These are phyloP conservation scores for Omphalotus guepiniiformis DNA, from an alignment of 768 basidiomycete species.

Conservation along the genomic window DNA sequence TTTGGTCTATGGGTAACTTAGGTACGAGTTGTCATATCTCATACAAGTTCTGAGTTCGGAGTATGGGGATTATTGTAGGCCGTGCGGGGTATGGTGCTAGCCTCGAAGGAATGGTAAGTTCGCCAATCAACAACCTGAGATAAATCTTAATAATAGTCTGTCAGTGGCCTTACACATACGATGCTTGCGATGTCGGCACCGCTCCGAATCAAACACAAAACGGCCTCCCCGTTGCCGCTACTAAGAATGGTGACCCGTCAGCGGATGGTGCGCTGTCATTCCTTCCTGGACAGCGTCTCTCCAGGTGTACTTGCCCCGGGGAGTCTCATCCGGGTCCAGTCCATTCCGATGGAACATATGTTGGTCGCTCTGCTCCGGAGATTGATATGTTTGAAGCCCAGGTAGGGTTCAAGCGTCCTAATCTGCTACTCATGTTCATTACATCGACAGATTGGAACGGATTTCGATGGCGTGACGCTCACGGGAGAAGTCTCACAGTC, in stretches of 20 bases:
- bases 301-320: conserved; percentile 82
- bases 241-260: conserved; percentile 52
- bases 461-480: conserved; percentile 25
- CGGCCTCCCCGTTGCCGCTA: conserved; percentile 57
- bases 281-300: conserved; percentile 84
- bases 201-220: conserved; percentile 76
- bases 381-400: conserved; percentile 90
- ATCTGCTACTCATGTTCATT: conserved; percentile 12
- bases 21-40: conserved; percentile 31
- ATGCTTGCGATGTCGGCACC: conserved; percentile 92
- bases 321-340: conserved; percentile 88
- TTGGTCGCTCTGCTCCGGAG: conserved; percentile 82
- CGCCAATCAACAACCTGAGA: neutral
- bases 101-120: conserved; percentile 54
- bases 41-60: neutral
- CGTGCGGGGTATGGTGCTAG: conserved; percentile 86
- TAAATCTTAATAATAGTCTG: conserved; percentile 1
- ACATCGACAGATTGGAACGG: conserved; percentile 18
- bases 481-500: conserved; percentile 73
- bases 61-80: conserved; percentile 31
- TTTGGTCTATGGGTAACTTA: conserved; percentile 81
- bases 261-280: conserved; percentile 62
- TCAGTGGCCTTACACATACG: conserved; percentile 82
- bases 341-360: conserved; percentile 70
- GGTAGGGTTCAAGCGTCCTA: conserved; percentile 27